A percentile compares a stretch with the other conserved stretches of the same genome.
phyloP scores from a whole-genome alignment of 2,329 filamentous ascomycete genomes.

The Aureobasidium vineae region DNA sequence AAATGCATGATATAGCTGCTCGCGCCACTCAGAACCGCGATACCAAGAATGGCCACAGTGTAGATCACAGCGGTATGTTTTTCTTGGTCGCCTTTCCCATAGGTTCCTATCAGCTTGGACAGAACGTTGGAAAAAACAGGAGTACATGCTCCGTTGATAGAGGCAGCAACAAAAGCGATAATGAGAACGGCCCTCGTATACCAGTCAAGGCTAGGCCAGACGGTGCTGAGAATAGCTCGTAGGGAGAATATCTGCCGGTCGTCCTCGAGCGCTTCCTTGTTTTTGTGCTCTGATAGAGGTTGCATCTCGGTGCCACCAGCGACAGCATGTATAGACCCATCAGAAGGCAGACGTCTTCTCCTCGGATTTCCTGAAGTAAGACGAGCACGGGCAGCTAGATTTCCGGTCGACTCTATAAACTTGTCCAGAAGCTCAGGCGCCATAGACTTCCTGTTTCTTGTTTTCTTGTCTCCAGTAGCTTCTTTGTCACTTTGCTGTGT shows the following conservation, averaged over 20 bases:
- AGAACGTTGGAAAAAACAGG: conserved; percentile 76
- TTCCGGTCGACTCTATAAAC: conserved; percentile 30
- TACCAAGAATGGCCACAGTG: conserved; percentile 65
- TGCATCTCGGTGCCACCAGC: conserved; percentile 4
- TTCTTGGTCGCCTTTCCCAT: conserved; percentile 58
- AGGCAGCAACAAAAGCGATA: conserved; percentile 59
- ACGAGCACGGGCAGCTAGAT: conserved; percentile 29
- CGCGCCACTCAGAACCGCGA: conserved; percentile 66
- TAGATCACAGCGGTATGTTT: conserved; percentile 59
- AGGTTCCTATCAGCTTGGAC: conserved; percentile 67
- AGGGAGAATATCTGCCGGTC: conserved; percentile 36
- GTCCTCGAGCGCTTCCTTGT: not conserved
- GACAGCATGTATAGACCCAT: not conserved
- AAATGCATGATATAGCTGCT: conserved; percentile 67
- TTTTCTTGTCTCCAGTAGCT: not conserved
- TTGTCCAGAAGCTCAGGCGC: conserved; percentile 29
- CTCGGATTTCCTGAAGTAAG: conserved; percentile 9
- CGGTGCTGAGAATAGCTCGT: conserved; percentile 60
- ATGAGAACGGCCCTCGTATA: conserved; percentile 56
- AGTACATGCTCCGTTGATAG: conserved; percentile 64
- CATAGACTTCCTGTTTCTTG: conserved; percentile 12
- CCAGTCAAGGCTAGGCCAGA: conserved; percentile 64
- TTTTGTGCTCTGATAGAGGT: not conserved
- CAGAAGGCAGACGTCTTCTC: conserved; percentile 24
- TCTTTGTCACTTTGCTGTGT: not conserved